Percentiles rank a stretch among this genome's conserved stretches.
phyloP scores from a whole-genome alignment of 345 rosid species.

The Firmiana major region DNA sequence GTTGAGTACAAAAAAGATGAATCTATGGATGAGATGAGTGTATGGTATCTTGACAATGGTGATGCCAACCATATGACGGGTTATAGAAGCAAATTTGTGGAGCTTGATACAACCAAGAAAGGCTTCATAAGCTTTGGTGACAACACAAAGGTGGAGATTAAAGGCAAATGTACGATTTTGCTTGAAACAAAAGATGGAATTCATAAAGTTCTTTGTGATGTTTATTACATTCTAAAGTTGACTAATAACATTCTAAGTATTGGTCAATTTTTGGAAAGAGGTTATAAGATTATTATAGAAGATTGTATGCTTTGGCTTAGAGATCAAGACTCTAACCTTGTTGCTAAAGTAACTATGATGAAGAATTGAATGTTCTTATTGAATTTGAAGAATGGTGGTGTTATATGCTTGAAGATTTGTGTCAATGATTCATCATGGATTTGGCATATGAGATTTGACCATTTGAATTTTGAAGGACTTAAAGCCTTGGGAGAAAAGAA shows the following conservation, averaged over 20 bases:
- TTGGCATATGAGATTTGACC: too few relatives aligned
- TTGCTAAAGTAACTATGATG: too few relatives aligned
- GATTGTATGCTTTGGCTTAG: too few relatives aligned
- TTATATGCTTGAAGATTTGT: too few relatives aligned
- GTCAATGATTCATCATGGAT: too few relatives aligned
- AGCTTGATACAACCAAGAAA: neutral
- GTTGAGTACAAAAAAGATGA: neutral
- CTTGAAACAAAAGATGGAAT: neutral
- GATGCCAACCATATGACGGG: neutral
- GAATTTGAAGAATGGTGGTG: too few relatives aligned
- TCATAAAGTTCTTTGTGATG: neutral
- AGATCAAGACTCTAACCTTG: too few relatives aligned
- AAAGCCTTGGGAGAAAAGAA: too few relatives aligned
- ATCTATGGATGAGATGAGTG: neutral
- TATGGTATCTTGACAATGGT: neutral
- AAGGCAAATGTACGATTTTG: neutral
- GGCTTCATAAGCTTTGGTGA: neutral
- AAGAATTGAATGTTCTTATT: too few relatives aligned
- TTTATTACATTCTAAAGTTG: too few relatives aligned
- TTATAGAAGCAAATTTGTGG: neutral
- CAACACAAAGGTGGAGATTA: neutral
- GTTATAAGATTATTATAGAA: neutral
- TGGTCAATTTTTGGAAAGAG: neutral
- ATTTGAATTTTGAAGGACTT: too few relatives aligned
- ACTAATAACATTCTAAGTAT: too few relatives aligned